Evolutionary conservation across 371 early-diverging fungal species (phyloP).

Genomic region (Apophysomyces elegans): DNA sequence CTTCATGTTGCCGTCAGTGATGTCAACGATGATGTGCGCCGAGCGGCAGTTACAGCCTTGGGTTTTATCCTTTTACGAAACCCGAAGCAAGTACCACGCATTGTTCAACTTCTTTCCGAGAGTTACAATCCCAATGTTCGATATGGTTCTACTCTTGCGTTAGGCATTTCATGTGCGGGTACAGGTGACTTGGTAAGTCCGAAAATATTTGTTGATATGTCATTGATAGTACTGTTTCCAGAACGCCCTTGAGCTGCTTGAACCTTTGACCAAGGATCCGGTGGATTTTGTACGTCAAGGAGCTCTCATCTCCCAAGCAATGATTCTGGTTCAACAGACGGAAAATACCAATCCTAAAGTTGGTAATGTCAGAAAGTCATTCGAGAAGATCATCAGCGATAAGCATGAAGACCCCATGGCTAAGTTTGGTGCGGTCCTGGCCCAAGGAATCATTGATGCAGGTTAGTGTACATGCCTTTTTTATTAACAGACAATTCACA

Average conservation of each 20-base stretch:
- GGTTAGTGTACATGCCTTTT: constrained; percentile 43
- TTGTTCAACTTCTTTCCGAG: constrained; percentile 97
- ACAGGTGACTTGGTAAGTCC: constrained; percentile 80
- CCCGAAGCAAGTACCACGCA: constrained; percentile 92
- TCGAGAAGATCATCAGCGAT: constrained; percentile 88
- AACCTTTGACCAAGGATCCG: constrained; percentile 97
- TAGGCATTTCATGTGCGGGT: constrained; percentile 98
- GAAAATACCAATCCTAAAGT: constrained; percentile 80
- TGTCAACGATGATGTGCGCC: constrained; percentile 98
- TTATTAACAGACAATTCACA: neutral
- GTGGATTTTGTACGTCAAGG: constrained; percentile 99
- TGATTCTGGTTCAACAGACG: constrained; percentile 97
- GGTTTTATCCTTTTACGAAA: constrained; percentile 94
- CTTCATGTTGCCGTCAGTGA: constrained; percentile 98
- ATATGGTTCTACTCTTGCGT: constrained; percentile 95
- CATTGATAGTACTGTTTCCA: constrained; percentile 13
- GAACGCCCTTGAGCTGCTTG: constrained; percentile 95
- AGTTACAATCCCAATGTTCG: constrained; percentile 99
- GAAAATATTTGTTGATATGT: neutral
- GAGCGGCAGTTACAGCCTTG: constrained; percentile 96
- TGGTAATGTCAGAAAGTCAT: constrained; percentile 81
- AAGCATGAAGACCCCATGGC: constrained; percentile 95
- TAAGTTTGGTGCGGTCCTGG: constrained; percentile 98
- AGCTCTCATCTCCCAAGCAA: constrained; percentile 97
- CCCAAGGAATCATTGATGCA: constrained; percentile 98